Percentiles rank a stretch among this genome's conserved stretches.
These are phyloP conservation scores for Juglanconis oblonga DNA, from an alignment of 2,329 filamentous ascomycete genomes.

Conservation along the genomic window DNA sequence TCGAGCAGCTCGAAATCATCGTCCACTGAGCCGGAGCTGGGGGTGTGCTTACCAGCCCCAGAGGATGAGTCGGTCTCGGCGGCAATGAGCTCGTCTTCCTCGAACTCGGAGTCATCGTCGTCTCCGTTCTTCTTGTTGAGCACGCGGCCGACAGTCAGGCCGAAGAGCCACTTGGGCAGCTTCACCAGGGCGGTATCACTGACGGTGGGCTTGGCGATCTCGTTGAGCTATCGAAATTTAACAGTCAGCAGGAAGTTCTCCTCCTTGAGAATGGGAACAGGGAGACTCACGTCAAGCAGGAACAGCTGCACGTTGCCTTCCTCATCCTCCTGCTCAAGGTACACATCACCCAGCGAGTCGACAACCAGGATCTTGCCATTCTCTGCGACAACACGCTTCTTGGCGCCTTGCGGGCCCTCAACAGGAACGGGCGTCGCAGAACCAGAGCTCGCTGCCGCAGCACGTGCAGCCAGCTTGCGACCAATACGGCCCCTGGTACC, in stretches of 20 bases:
- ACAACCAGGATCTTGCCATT: slow-evolving; percentile 96
- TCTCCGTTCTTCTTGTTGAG: slow-evolving; percentile 35
- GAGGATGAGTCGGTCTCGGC: slow-evolving; percentile 47
- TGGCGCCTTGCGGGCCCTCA: slow-evolving; percentile 65
- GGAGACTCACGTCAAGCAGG: slow-evolving; percentile 75
- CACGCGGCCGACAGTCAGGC: slow-evolving; percentile 49
- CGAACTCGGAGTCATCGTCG: slow-evolving; percentile 33
- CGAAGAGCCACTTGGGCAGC: slow-evolving; percentile 72
- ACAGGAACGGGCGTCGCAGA: slow-evolving; percentile 53
- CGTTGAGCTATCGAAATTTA: slow-evolving; percentile 57
- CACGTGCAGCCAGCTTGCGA: slow-evolving; percentile 36
- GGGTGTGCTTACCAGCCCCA: slow-evolving; percentile 41
- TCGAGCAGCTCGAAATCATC: slow-evolving; percentile 64
- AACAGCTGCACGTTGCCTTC: slow-evolving; percentile 82
- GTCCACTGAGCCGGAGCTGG: slow-evolving; percentile 55
- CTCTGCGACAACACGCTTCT: slow-evolving; percentile 85
- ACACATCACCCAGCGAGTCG: slow-evolving; percentile 88
- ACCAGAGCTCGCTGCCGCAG: slow-evolving; percentile 35
- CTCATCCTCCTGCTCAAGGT: slow-evolving; percentile 86
- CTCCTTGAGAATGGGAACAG: too few species aligned
- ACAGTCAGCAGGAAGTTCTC: slow-evolving; percentile 8
- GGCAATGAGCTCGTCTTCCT: slow-evolving; percentile 32
- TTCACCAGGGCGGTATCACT: slow-evolving; percentile 79
- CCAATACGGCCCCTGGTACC: slow-evolving; percentile 35
- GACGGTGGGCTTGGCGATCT: slow-evolving; percentile 74